A percentile compares a stretch with the other conserved stretches of the same genome.
These are phyloP conservation scores for Saturnispora sekii DNA, from an alignment of 805 yeast species.

Conservation along the genomic window DNA sequence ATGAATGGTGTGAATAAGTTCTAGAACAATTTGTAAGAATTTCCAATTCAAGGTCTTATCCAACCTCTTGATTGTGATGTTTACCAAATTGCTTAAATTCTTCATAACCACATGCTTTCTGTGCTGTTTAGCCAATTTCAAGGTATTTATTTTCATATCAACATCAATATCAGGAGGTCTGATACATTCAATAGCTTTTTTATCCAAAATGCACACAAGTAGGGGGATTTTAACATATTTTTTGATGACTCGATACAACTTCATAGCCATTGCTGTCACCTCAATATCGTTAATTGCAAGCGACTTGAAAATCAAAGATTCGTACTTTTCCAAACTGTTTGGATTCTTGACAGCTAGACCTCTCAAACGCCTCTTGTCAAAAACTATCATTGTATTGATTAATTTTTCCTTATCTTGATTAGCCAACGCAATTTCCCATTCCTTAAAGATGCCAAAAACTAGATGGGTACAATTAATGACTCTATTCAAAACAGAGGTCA, in stretches of 20 bases:
- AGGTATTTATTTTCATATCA: conserved; percentile 45
- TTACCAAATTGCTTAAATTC: conserved; percentile 35
- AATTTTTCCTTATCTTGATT: conserved; percentile 43
- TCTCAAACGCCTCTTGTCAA: conserved; percentile 48
- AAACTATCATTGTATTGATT: conserved; percentile 53
- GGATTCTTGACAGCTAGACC: conserved; percentile 50
- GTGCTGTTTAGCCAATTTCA: conserved; percentile 50
- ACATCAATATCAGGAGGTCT: conserved; percentile 50
- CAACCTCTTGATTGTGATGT: conserved; percentile 23
- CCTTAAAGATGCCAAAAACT: conserved; percentile 39
- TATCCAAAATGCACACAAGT: conserved; percentile 43
- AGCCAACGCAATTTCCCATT: conserved; percentile 36
- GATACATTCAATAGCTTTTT: conserved; percentile 33
- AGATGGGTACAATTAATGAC: conserved; percentile 45
- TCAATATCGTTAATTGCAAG: conserved; percentile 45
- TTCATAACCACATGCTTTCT: conserved; percentile 39
- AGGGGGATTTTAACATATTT: conserved; percentile 37
- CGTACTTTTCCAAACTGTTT: conserved; percentile 37
- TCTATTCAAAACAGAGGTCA: conserved; percentile 61
- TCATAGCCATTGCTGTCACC: conserved; percentile 45
- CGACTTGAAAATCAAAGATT: conserved; percentile 43
- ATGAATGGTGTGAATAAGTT: conserved; percentile 44
- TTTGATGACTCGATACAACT: conserved; percentile 35
- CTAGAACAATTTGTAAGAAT: conserved; percentile 36
- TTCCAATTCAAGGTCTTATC: conserved; percentile 43